Conservation (phyloP, 1,139 yeast species). For the Blastobotrys apis region DNA sequence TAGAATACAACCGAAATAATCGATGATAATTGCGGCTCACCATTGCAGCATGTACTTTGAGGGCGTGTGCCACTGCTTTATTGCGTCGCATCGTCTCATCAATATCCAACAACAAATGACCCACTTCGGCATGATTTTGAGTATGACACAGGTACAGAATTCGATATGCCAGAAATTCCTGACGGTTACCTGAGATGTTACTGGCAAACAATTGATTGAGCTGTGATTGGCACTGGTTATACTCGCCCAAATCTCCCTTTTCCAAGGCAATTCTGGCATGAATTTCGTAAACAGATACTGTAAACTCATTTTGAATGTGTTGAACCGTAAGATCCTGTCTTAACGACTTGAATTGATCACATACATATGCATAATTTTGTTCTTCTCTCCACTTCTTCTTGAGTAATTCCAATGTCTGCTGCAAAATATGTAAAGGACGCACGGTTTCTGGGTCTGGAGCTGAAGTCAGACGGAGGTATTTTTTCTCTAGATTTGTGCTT, state of each 20-base stretch:
- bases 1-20: slow-evolving; percentile 45
- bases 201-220: slow-evolving; percentile 52
- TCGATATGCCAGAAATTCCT: slow-evolving; percentile 71
- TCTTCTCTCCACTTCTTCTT: slow-evolving; percentile 51
- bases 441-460: slow-evolving; percentile 86
- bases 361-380: slow-evolving; percentile 64
- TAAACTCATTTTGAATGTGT: slow-evolving; percentile 72
- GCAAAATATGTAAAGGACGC: slow-evolving; percentile 63
- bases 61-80: slow-evolving; percentile 42
- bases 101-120: slow-evolving; percentile 28
- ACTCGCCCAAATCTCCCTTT: slow-evolving; percentile 84
- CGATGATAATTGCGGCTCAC: slow-evolving; percentile 49
- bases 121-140: slow-evolving; percentile 45
- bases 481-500: slow-evolving; percentile 63
- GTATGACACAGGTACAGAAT: slow-evolving; percentile 77
- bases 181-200: slow-evolving; percentile 38
- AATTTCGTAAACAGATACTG: slow-evolving; percentile 74
- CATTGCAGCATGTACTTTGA: slow-evolving; percentile 43
- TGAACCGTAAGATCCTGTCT: slow-evolving; percentile 94
- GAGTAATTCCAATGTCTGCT: slow-evolving; percentile 54
- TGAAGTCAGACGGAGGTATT: slow-evolving; percentile 78
- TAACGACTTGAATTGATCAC: slow-evolving; percentile 86
- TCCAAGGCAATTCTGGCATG: slow-evolving; percentile 86
- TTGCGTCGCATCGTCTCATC: slow-evolving; percentile 24
- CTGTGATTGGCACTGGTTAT: slow-evolving; percentile 90